Base-by-base conservation (phyloP, 331 rosid species). In the Pyrus hybrid region DNA sequence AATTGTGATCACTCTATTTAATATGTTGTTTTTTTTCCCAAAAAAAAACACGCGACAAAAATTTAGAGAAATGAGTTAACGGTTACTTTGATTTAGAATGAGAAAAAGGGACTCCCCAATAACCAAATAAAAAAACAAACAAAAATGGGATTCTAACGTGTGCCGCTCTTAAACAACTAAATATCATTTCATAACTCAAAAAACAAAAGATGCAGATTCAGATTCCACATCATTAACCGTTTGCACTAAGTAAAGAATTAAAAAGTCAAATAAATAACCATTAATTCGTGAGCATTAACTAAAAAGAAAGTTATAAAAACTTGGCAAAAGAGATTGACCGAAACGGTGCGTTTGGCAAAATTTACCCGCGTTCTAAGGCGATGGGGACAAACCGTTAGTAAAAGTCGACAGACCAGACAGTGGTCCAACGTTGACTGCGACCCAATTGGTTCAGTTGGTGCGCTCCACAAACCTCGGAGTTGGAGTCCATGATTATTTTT, bases 381-480 rank as follows among this genome's bases (percentile, higher is more conserved):
- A 35, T 2, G 2, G 16, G 29, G 37, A 73, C 76, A 58, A 72
- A 60, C 68, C 41, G 76, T 72, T 72, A n/a, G 22, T 1, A 37
- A 58, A 58, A 35, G 56, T 35, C 4, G 23, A 37, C 25, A 41
- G 28, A 37, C 63, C 33, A 14, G 56, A 33, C 58, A n/a, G 20
- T 3, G 58, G 51, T 73, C 26, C 35, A 13, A 22, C 37, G 60
- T 73, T 73, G 69, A 73, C 69, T 61, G 30, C 20, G 7, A 41
- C 20, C 23, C 57, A 13, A 22, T 37, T n/a, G 32, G n/a, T n/a
- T 60, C 79, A 51, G 12, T 49, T 51, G 80, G 56, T 61, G 22
- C 57, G 43, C 32, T 82, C 80, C 84, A 5, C 20, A 26, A 21
- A n/a, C 78, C 62, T 67, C 58, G 80, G 76, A 69, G 53, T 17